Conservation (phyloP, 1,139 yeast species). For the Spencermartinsiella ligniputridi region DNA sequence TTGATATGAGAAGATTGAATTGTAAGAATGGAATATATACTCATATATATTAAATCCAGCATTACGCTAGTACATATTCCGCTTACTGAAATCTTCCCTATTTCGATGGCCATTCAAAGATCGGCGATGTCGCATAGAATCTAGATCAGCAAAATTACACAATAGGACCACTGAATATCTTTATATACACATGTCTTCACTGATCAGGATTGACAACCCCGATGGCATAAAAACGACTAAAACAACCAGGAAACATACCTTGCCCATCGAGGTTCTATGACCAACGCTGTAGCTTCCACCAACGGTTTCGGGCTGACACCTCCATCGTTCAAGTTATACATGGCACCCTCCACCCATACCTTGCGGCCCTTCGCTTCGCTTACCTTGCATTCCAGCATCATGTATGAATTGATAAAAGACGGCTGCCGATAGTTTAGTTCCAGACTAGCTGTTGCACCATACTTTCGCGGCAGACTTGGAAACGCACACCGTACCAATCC, state of each 20-base stretch:
- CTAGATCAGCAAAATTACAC: no score
- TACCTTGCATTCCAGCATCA: slow-evolving; percentile 66
- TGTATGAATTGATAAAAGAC: slow-evolving; percentile 58
- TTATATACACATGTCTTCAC: neutral
- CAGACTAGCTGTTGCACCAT: slow-evolving; percentile 83
- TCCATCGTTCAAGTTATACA: slow-evolving; percentile 12
- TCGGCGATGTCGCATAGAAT: no score
- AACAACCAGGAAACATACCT: slow-evolving; percentile 26
- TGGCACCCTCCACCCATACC: slow-evolving; percentile 60
- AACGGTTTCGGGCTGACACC: slow-evolving; percentile 14
- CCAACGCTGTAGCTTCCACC: slow-evolving; percentile 23
- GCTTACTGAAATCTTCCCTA: no score
- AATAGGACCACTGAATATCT: no score
- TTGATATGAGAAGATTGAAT: no score
- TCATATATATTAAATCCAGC: no score
- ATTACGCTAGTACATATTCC: no score
- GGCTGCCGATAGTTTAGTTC: slow-evolving; percentile 65
- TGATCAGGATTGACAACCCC: no score
- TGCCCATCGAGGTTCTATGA: slow-evolving; percentile 31
- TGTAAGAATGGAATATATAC: no score
- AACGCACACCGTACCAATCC: slow-evolving; percentile 84
- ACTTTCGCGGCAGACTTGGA: slow-evolving; percentile 67
- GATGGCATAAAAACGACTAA: no score
- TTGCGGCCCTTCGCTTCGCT: slow-evolving; percentile 69
- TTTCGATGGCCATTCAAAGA: no score